Conservation (phyloP, 495 filamentous ascomycete genomes). For the Xylaria intraflava region DNA sequence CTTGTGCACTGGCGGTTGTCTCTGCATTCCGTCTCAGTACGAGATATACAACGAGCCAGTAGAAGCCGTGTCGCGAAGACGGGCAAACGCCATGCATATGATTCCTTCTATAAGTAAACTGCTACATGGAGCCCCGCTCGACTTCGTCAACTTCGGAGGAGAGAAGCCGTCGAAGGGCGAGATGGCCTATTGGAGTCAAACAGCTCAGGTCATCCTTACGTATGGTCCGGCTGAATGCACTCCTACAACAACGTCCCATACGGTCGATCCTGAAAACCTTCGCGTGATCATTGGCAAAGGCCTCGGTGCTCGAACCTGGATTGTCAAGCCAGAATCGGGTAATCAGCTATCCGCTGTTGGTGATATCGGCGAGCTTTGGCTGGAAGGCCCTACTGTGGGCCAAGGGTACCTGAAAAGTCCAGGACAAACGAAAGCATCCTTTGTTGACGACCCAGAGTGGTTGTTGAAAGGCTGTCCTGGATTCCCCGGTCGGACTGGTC, state of each 20-base stretch:
- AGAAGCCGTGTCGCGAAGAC: constrained; percentile 21
- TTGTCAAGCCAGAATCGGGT: constrained; percentile 33
- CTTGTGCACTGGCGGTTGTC: constrained; percentile 43
- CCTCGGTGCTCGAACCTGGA: constrained; percentile 30
- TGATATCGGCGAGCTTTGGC: constrained; percentile 36
- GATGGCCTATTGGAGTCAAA: constrained; percentile 25
- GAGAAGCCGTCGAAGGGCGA: constrained; percentile 12
- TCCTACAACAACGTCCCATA: constrained; percentile 25
- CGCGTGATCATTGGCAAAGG: constrained; percentile 14
- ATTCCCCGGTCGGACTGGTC: neutral
- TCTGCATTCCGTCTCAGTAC: constrained; percentile 35
- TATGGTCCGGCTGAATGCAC: constrained; percentile 46
- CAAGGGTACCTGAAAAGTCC: constrained; percentile 39
- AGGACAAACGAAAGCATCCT: constrained; percentile 29
- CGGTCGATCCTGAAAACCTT: constrained; percentile 17
- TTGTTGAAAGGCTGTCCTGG: constrained; percentile 15
- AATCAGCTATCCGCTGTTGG: constrained; percentile 45
- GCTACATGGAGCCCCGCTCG: constrained; percentile 35
- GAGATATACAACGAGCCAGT: constrained; percentile 26
- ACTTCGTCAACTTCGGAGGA: constrained; percentile 27
- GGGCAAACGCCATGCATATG: constrained; percentile 25
- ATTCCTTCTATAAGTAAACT: constrained; percentile 47
- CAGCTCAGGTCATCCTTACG: constrained; percentile 21
- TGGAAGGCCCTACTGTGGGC: constrained; percentile 37
- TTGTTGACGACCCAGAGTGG: constrained; percentile 37